Base-by-base conservation (phyloP, 2,329 filamentous ascomycete species). In the Monilinia fructicola region DNA sequence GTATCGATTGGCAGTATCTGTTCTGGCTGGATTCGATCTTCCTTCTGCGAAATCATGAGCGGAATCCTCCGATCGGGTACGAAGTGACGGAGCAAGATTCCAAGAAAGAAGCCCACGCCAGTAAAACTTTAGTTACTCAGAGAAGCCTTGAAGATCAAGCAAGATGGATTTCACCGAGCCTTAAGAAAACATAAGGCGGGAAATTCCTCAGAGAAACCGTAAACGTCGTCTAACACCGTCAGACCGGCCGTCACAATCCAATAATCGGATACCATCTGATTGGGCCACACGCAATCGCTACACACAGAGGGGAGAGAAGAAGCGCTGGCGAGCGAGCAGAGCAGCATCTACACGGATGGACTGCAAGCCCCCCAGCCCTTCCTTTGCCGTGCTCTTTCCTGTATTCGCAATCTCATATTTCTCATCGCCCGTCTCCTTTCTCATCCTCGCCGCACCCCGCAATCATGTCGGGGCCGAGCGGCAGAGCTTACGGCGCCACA, bases 381-480 rank as follows among this genome's bases (percentile, higher is more conserved):
- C 1, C 35, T 21, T 31, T 7, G 18, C 14, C 74, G 1, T 76
- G 77, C 56, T 74, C 71, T 48, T 75, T 75, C 18, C 77, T 71
- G 7, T 77, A 71, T 18, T 69, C 71, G 3, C 67, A 69, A 11
- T 76, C 77, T n/a, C 48, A 28, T 54, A 63, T n/a, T 63, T 18
- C 38, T 42, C 35, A 48, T 64, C 38, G 74, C 26, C 79, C 7
- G 61, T 55, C 11, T 55, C 16, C 16, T 55, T 48, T 16, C 40
- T n/a, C 4, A 64, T 14, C 16, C 38, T 3, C 9, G 5, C 26
- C 9, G 16, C 38, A 14, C 48, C 38, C 6, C 48, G 2, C 3
- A 55, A 21, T 10, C 54, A 11, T 23, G 26, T 50, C 46, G 9
- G 28, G 23, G 52, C 31, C 28, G 42, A 52, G 35, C 6, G 38